Base-by-base conservation (phyloP, 345 rosid genomes). In the Camelina sativa region DNA sequence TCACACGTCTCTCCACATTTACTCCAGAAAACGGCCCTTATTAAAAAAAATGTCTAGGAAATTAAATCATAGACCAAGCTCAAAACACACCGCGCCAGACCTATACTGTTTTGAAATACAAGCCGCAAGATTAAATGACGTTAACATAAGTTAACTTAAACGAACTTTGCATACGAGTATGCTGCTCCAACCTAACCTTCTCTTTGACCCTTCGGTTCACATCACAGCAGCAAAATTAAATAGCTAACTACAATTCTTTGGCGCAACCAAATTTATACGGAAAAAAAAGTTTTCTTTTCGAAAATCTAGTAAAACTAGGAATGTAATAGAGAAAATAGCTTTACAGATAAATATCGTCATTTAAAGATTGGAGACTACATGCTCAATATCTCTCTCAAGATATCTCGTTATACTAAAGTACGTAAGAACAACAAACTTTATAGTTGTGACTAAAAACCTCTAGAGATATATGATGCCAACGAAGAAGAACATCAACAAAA, bases 141-240 rank as follows among this genome's bases (percentile, higher is more conserved):
- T 46, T 47, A 23, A 37, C 16, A 60, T 34, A 22, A 46, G 44
- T 37, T 56, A 13, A 56, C 28, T 63, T 46, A 16, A 76, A 62
- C 58, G 34, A 63, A 13, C 54, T 54, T 52, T 4, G 63, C 48
- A 56, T 56, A 55, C 56, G 53, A 17, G 6, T 53, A 16, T 69
- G 59, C 74, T 70, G 47, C 56, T 57, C 67, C 50, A 56, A 71
- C 80, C 80, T 57, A 77, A 64, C 72, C 55, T 71, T 77, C 76
- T 64, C 62, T 65, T 65, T 77, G 80, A 77, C 80, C 56, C 67
- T 71, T 48, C n/a, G 80, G 64, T 71, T 71, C 67, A 63, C 71
- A 19, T 51, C 65, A 23, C 66, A 62, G 11, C 32, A 69, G 69
- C 65, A 69, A 30, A 22, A 69, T 15, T 69, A 62, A 62, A 16